These are phyloP conservation scores for Calocybe gambosa DNA, from an alignment of 1,284 basidiomycete species.

Conservation along the genomic window DNA sequence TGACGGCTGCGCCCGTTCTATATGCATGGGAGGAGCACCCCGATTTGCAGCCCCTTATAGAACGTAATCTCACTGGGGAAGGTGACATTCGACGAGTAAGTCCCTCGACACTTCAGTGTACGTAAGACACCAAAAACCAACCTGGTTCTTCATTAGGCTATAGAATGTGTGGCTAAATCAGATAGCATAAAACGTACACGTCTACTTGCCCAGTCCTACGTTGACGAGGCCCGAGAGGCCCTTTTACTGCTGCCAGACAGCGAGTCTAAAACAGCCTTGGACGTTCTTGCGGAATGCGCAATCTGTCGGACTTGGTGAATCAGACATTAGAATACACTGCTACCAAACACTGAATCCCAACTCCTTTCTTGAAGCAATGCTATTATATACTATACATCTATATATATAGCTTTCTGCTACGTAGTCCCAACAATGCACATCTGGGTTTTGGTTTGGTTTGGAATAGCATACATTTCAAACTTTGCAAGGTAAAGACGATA, in stretches of 20 bases:
- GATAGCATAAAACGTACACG: constrained; percentile 79
- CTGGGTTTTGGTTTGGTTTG: background rate
- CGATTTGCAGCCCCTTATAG: constrained; percentile 77
- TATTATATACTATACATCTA: background rate
- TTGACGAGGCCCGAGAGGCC: constrained; percentile 69
- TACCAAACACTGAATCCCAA: background rate
- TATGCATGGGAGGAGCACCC: constrained; percentile 92
- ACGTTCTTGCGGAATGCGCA: constrained; percentile 57
- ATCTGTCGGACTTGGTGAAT: constrained; percentile 44
- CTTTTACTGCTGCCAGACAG: constrained; percentile 76
- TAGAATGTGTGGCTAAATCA: constrained; percentile 67
- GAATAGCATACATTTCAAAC: background rate
- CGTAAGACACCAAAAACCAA: background rate
- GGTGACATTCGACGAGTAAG: constrained; percentile 83
- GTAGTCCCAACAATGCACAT: background rate
- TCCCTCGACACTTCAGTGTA: background rate
- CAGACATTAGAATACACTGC: background rate
- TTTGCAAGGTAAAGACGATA: constrained; percentile 1
- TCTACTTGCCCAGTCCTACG: constrained; percentile 74
- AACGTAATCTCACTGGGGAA: constrained; percentile 73
- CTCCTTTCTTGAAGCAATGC: background rate
- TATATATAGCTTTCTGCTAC: background rate
- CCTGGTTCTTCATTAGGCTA: constrained; percentile 45
- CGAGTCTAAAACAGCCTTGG: constrained; percentile 72
- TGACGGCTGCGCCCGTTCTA: constrained; percentile 90